Base-by-base conservation (phyloP, 352 stramenopile genomes). In the Peronospora tabacina region DNA sequence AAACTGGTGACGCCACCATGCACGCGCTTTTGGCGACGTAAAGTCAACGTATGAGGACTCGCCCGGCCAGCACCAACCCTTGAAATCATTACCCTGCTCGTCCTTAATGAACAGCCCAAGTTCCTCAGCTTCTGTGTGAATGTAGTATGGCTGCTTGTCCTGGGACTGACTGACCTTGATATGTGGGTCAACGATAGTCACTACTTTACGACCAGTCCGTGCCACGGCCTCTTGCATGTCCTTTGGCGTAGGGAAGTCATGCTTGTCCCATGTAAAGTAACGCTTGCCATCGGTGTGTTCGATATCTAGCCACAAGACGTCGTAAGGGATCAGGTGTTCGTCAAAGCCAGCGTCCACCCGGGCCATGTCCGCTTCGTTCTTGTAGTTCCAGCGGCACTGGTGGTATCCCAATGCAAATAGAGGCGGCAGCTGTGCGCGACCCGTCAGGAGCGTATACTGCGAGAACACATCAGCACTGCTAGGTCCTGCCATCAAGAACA, bases 231-330 rank as follows among this genome's bases (percentile, higher is more conserved):
- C 70, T 66, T 98, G 90, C 96, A 99, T 99, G 28, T 86, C 59
- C 17, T 82, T 63, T 2, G 96, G 96, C 52, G 96, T 85, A 2
- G 96, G 94, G 68, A 99, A 99, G 5, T 93, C 69, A 44, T 95
- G 82, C 30, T 90, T 61, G 62, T 99, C 96, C 96, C 96, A 99
- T 17, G 96, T 99, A 41, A 91, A 94, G 63, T 96, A 96, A n/a
- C 96, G 77, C 72, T 99, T 99, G 8, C 95, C 95, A 63, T 98
- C 85, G 10, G 96, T 99, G 70, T 99, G 97, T 46, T 99, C 97
- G 75, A 99, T 99, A 68, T 99, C 97, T 24, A 99, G 81, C 97
- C 97, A 99, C 17, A 99, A 64, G 10, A 99, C 97, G 73, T 99
- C 97, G 66, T 98, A 99, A 5, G 97, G 97, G 60, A 99, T 98